Evolutionary conservation across 306 rosid species (phyloP), one percentile per base, ranked within the genome.

Genomic region (Gillenia trifoliata): DNA sequence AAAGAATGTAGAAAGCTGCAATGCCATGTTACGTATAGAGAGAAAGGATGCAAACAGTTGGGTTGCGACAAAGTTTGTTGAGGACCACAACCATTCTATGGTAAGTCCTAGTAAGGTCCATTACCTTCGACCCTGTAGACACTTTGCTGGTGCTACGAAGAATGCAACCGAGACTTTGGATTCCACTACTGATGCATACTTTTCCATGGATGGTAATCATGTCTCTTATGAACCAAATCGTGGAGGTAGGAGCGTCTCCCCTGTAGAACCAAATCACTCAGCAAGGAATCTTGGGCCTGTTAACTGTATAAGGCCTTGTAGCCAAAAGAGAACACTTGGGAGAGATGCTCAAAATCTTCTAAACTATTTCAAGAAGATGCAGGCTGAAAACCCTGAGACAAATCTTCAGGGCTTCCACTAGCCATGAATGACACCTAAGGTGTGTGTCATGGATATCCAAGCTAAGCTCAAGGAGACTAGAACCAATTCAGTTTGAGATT

Each of bases 261-360:
- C 90, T 54, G 87, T 68, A 26, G 88, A 89, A 66, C 68, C 75
- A 65, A 71, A 65, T 75, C 90, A 54, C 47, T 81, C 83, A 49
- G 71, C 70, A 55, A 83, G 87, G 79, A 84, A 76, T 73, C 29
- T 23, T 61, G 84, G 82, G 70, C 77, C 87, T 33, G 67, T 70
- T n/a, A n/a, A 81, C 54, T 64, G 75, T 66, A 77, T 62, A 66
- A 79, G n/a, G 86, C 85, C 88, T 38, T 76, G 70, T n/a, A 75
- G 77, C 75, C 80, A n/a, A 38, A n/a, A n/a, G n/a, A 85, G 88
- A 80, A 87, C 81, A 49, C 92, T 91, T 30, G 94, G 97, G 76
- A 79, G 91, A 80, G n/a, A 91, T 77, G 92, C 97, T 78, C 97
- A 91, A 70, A 86, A 81, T 84, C 89, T 91, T 85, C 76, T 91